Percentiles rank a stretch among this genome's conserved stretches.
These are phyloP conservation scores for Clarkia xantiana DNA, from an alignment of 345 rosid species.

Conservation along the genomic window DNA sequence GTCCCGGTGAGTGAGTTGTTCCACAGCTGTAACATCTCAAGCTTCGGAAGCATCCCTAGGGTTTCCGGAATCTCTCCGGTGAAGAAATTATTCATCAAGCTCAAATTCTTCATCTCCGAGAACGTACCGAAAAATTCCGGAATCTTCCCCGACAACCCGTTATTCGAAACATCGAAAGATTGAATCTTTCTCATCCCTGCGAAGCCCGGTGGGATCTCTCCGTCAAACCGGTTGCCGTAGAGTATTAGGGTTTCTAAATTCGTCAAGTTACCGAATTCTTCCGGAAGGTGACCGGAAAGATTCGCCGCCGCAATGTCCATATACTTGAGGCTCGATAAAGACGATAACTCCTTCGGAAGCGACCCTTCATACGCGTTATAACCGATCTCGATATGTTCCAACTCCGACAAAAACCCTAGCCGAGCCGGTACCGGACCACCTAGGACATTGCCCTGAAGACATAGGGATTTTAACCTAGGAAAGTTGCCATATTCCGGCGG, in stretches of 20 bases:
- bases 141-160: conserved; percentile 53
- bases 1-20: conserved; percentile 51
- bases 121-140: conserved; percentile 39
- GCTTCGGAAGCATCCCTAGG: conserved; percentile 45
- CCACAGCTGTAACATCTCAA: conserved; percentile 53
- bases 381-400: conserved; percentile 71
- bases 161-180: conserved; percentile 55
- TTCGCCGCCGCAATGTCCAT: conserved; percentile 48
- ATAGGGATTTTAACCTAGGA: conserved; percentile 31
- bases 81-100: conserved; percentile 46
- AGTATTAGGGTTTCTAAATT: conserved; percentile 43
- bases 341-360: conserved; percentile 43
- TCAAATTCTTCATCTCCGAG: conserved; percentile 39
- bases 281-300: conserved; percentile 54
- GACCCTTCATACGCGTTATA: conserved; percentile 50
- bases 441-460: conserved; percentile 61
- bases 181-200: conserved; percentile 30
- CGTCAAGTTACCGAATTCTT: conserved; percentile 46
- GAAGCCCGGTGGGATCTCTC: conserved; percentile 61
- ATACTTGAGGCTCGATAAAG: conserved; percentile 42
- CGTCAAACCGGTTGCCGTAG: conserved; percentile 37
- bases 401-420: conserved; percentile 41
- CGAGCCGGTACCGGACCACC: conserved; percentile 50
- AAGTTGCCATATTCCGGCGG: conserved; percentile 51
- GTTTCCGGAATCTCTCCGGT: conserved; percentile 54